A percentile compares a stretch with the other conserved stretches of the same genome.
Evolutionary conservation across 148 eudicot genomes (phyloP).

Genomic region (Camellia japonica): DNA sequence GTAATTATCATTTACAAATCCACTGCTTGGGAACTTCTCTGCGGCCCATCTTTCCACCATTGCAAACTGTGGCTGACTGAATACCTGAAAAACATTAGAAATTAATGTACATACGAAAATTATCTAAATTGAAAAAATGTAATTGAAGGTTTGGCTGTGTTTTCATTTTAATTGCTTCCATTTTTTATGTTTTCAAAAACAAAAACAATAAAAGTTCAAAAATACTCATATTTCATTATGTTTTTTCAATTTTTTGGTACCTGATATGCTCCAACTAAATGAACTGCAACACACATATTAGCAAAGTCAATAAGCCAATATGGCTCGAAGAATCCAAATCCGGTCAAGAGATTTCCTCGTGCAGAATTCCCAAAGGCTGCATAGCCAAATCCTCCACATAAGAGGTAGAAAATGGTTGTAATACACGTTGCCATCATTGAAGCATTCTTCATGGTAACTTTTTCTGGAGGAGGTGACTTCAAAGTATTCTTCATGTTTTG

Average conservation of each 20-base stretch:
- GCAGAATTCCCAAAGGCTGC: conserved; percentile 68
- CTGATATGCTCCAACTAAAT: conserved; percentile 73
- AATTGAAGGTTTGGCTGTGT: no score
- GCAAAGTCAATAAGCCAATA: conserved; percentile 69
- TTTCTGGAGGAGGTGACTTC: conserved; percentile 55
- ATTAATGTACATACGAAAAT: no score
- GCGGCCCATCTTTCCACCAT: conserved; percentile 43
- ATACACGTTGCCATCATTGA: conserved; percentile 36
- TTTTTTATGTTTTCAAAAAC: no score
- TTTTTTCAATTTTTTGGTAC: conserved; percentile 19
- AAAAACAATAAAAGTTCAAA: no score
- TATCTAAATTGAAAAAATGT: not conserved
- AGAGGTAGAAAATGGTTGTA: conserved; percentile 55
- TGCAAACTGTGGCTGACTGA: conserved; percentile 54
- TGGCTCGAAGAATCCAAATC: conserved; percentile 61
- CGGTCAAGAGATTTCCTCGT: conserved; percentile 64
- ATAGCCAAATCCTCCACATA: conserved; percentile 64
- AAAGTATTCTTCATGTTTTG: conserved; percentile 44
- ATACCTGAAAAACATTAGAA: conserved; percentile 26
- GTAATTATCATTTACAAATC: conserved; percentile 30
- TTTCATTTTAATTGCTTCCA: no score
- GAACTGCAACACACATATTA: conserved; percentile 57
- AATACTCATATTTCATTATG: no score
- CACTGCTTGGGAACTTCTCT: conserved; percentile 29
- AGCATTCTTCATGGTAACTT: conserved; percentile 58